Evolutionary conservation across 352 stramenopile species (phyloP), one percentile per base, ranked within the genome.

Genomic region (Aphanomyces euteiches): DNA sequence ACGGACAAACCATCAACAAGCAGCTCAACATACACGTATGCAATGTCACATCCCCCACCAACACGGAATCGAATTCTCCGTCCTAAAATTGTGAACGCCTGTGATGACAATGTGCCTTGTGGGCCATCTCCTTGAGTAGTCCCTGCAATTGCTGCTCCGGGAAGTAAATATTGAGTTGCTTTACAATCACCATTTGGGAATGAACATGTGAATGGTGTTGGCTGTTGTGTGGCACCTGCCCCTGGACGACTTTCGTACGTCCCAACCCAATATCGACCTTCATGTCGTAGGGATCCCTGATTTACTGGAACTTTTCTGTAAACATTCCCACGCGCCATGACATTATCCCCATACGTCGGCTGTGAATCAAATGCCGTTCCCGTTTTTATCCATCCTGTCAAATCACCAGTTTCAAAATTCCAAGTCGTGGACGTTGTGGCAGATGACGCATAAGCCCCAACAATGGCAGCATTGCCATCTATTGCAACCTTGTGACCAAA

Each of bases 331-430:
- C 92, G 90, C 28, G 82, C 78, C 66, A 94, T 92, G 36, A 82
- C 82, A 78, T 98, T 98, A 74, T 98, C 96, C 1, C 96, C 96
- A 73, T 88, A 98, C 6, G 96, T 99, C 0, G 96, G 96, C 71
- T 99, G 96, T 28, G 79, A 75, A 39, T 93, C 82, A 72, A 99
- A 99, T 8, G 96, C 96, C 28, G 79, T 91, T 4, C 96, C 96
- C 0, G 94, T 98, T 5, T 82, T 88, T 38, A 82, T 77, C 96
- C 96, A 99, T 1, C 96, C 96, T 0, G 83, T 89, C 43, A 99
- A 78, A 70, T 98, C 89, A 47, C 96, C 96, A 0, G 96, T 98
- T 70, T 99, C 96, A 74, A 99, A 99, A 75, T 98, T 88, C 95
- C 96, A 99, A 15, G 95, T 98, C 54, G 92, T 98, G 3, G 82